Conservation (phyloP, 495 filamentous ascomycete genomes). For the Podospora conica region DNA sequence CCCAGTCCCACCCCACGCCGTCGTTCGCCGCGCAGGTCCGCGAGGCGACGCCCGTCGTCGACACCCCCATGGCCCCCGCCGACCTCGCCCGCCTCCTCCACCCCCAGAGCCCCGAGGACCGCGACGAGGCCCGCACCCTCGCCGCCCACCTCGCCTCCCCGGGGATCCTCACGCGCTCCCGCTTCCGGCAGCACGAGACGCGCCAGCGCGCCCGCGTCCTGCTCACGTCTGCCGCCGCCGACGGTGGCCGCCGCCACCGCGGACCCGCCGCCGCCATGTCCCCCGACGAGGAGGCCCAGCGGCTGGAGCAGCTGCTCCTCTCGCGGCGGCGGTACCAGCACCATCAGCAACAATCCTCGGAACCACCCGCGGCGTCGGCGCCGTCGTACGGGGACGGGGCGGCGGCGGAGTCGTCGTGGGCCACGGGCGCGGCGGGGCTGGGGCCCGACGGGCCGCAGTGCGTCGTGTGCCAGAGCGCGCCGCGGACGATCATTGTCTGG, state of each 20-base stretch:
- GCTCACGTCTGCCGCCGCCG: constrained; percentile 26
- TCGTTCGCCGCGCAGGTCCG: constrained; percentile 22
- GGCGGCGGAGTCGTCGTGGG: constrained; percentile 44
- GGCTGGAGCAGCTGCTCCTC: constrained; percentile 79
- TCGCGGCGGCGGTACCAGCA: constrained; percentile 37
- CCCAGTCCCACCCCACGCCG: constrained; percentile 36
- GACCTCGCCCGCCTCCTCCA: constrained; percentile 78
- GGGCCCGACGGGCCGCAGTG: constrained; percentile 76
- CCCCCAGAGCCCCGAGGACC: constrained; percentile 68
- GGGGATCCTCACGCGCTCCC: constrained; percentile 73
- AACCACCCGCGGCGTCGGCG: not conserved
- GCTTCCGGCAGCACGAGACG: constrained; percentile 60
- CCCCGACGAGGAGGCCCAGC: constrained; percentile 66
- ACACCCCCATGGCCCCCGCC: constrained; percentile 57
- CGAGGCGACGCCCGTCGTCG: constrained; percentile 53
- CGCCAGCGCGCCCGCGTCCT: constrained; percentile 62
- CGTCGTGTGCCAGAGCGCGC: constrained; percentile 85
- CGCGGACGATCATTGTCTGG: constrained; percentile 90
- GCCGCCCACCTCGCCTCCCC: constrained; percentile 69
- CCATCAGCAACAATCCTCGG: no score
- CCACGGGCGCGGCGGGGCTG: constrained; percentile 61
- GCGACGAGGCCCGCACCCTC: constrained; percentile 73
- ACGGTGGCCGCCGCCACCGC: constrained; percentile 26
- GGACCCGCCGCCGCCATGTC: constrained; percentile 28
- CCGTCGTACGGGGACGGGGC: not conserved